Base-by-base conservation (phyloP, 768 basidiomycete species). In the Termitomyces sp. region DNA sequence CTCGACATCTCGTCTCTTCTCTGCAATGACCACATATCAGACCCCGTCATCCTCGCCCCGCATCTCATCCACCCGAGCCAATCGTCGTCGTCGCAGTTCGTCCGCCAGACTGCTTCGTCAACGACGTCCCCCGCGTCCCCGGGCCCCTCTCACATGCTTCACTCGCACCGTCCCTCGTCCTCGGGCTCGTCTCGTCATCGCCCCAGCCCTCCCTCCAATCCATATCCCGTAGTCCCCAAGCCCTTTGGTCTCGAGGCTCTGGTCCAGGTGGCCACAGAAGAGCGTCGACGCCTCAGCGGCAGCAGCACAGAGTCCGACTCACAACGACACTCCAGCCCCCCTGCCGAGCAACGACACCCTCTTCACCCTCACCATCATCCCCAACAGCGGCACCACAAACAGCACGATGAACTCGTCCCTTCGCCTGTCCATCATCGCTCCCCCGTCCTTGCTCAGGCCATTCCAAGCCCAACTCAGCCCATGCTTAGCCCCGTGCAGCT, bases 1-100 rank as follows among this genome's bases (percentile, higher is more conserved):
- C 85, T 91, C 67, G 85, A 86, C 66, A 91, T 92, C 24, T 86
- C 88, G 15, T 88, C 87, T 8, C 81, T 91, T 41, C 80, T 91
- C 33, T 89, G 87, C 67, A 74, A 79, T 65, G 81, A 83, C 67
- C 72, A 77, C 61, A 42, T 60, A 2, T 59, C 69, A 34, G 61
- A 63, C 4, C 64, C 63, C 18, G 66, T 65, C 60, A 55, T 67
- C 31, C 71, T 66, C 53, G 68, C 67, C 22, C 68, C 68, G 4
- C 67, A 67, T 61, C 69, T 67, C 54, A 63, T 39, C 47, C 59
- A 63, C 6, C 57, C 57, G 0, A 54, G 58, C 34, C 62, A 55
- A 57, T 63, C 67, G 20, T 65, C 67, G 27, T 57, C 63, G 22
- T 44, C 66, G 33, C 62, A 61, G 13, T 59, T 58, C 36, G 37